Conservation (phyloP, 1,139 yeast species). For the Hyphopichia wangnamkhiaoensis region DNA sequence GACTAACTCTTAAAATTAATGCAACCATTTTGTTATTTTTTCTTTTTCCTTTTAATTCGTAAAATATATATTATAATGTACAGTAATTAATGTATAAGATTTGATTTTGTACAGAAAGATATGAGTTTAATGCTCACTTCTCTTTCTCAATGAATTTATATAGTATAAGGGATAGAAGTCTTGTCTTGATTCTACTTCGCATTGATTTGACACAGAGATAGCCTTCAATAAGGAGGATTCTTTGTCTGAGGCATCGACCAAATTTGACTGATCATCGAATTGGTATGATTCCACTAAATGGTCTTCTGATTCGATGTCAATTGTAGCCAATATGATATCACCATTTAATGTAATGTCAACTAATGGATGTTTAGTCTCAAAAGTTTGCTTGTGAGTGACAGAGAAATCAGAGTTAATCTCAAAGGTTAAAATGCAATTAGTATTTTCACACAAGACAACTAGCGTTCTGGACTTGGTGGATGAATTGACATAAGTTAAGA, state of each 20-base stretch:
- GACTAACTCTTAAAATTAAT: no score
- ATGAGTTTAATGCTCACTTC: constrained; percentile 63
- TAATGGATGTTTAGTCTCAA: constrained; percentile 23
- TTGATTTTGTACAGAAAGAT: background rate
- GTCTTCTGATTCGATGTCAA: constrained; percentile 43
- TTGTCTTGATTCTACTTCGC: constrained; percentile 36
- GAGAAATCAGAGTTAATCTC: constrained; percentile 18
- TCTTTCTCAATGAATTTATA: constrained; percentile 68
- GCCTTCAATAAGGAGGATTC: constrained; percentile 8
- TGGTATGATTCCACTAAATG: constrained; percentile 28
- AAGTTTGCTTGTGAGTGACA: constrained; percentile 27
- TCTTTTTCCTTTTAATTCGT: no score
- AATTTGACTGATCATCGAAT: constrained; percentile 14
- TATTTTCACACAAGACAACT: constrained; percentile 55
- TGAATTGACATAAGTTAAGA: constrained; percentile 30
- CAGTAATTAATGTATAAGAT: background rate
- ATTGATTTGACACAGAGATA: constrained; percentile 26
- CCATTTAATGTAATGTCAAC: constrained; percentile 25
- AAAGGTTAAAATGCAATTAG: constrained; percentile 51
- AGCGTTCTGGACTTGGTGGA: constrained; percentile 25
- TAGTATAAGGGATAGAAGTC: constrained; percentile 68
- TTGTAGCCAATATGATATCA: constrained; percentile 40
- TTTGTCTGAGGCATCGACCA: constrained; percentile 9
- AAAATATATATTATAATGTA: no score
- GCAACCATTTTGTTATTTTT: no score